phyloP scores from a whole-genome alignment of 164 flowering plant species.

The Annona cherimola region DNA sequence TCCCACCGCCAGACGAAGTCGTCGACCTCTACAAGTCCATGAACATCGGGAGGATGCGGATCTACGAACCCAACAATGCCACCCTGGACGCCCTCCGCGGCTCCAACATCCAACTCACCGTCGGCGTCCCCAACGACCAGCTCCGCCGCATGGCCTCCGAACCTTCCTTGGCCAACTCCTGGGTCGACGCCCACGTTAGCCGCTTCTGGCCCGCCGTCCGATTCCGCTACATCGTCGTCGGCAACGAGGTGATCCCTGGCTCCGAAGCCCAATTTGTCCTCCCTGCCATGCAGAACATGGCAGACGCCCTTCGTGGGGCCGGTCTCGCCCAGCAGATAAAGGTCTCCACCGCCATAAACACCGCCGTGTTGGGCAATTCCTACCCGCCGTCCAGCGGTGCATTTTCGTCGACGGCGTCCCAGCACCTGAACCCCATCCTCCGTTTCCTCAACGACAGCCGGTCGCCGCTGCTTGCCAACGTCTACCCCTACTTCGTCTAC shows the following conservation, averaged over 20 bases:
- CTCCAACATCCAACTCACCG: slow-evolving; percentile 4
- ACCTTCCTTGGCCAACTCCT: slow-evolving; percentile 11
- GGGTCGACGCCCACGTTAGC: slow-evolving; percentile 11
- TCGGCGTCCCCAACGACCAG: slow-evolving; percentile 12
- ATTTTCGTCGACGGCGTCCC: not conserved
- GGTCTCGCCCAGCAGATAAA: slow-evolving; percentile 6
- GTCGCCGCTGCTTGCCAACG: slow-evolving; percentile 15
- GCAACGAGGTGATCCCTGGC: slow-evolving; percentile 23
- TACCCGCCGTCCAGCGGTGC: slow-evolving; percentile 17
- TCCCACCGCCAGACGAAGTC: slow-evolving; percentile 15
- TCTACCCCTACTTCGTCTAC: slow-evolving; percentile 31
- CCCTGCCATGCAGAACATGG: slow-evolving; percentile 14
- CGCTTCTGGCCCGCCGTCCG: slow-evolving; percentile 3
- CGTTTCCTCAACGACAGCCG: not conserved
- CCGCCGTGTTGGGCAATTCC: not conserved
- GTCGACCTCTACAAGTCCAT: slow-evolving; percentile 8
- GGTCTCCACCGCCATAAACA: slow-evolving; percentile 16
- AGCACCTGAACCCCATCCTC: not conserved
- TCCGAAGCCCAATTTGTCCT: not conserved
- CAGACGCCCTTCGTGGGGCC: not conserved
- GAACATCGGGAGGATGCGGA: slow-evolving; percentile 8
- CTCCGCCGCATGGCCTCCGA: not conserved
- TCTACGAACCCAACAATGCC: slow-evolving; percentile 11
- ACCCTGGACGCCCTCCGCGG: slow-evolving; percentile 10
- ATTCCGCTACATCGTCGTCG: slow-evolving; percentile 11